These are phyloP conservation scores for Ogataea trehalophila DNA, from an alignment of 805 yeast species.

Conservation along the genomic window DNA sequence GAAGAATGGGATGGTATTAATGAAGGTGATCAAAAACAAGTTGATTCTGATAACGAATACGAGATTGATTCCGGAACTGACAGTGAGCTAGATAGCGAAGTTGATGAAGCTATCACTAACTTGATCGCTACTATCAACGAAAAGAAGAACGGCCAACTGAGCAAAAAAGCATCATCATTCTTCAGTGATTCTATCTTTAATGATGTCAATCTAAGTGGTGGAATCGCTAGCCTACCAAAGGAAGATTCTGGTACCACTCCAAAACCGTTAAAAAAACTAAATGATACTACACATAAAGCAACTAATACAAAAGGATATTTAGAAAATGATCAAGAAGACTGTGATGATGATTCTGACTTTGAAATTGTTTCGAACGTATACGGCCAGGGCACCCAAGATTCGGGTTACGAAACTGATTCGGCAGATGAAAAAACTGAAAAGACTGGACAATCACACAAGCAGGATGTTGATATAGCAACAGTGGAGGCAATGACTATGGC, in stretches of 20 bases:
- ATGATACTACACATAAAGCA: background rate
- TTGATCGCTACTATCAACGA: conserved; percentile 49
- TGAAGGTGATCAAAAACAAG: conserved; percentile 29
- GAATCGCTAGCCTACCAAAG: conserved; percentile 3
- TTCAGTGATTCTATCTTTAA: conserved; percentile 53
- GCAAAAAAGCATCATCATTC: conserved; percentile 37
- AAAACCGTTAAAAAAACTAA: conserved; percentile 4
- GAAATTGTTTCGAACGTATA: conserved; percentile 44
- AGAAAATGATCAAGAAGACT: conserved; percentile 15
- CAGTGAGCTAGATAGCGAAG: conserved; percentile 50
- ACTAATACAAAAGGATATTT: conserved; percentile 13
- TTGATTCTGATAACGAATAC: conserved; percentile 12
- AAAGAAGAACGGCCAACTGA: conserved; percentile 40
- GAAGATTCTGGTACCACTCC: conserved; percentile 2
- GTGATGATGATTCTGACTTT: conserved; percentile 26
- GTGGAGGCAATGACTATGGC: conserved; percentile 98
- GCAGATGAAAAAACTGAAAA: conserved; percentile 48
- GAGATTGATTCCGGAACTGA: conserved; percentile 32
- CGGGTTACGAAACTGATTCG: conserved; percentile 42
- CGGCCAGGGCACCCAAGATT: conserved; percentile 31
- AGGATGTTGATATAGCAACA: conserved; percentile 78
- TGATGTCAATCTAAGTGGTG: conserved; percentile 36
- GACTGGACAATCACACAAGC: conserved; percentile 43
- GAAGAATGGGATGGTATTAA: conserved; percentile 79
- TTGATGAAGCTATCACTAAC: conserved; percentile 62